phyloP scores from a whole-genome alignment of 495 filamentous ascomycete genomes.

The Apiosordaria backusii region DNA sequence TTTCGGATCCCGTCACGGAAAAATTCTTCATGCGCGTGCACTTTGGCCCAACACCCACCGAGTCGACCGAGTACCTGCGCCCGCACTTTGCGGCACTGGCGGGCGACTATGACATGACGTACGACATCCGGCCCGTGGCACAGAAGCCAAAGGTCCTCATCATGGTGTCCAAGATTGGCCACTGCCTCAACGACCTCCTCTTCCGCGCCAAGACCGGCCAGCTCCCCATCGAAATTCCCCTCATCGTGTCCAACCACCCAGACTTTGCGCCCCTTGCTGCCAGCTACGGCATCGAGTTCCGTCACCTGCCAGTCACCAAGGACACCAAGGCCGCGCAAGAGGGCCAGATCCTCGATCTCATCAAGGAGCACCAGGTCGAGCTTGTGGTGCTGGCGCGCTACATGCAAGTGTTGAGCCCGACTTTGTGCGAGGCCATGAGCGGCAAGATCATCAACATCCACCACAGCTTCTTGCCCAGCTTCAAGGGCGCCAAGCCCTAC shows the following conservation, averaged over 20 bases:
- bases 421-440: conserved; percentile 66
- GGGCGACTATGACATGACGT: conserved; percentile 55
- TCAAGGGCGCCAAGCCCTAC: conserved; percentile 79
- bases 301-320: conserved; percentile 66
- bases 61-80: conserved; percentile 42
- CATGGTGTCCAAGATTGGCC: conserved; percentile 79
- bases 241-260: conserved; percentile 71
- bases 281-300: conserved; percentile 68
- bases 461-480: conserved; percentile 72
- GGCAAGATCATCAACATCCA: conserved; percentile 81
- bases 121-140: conserved; percentile 57
- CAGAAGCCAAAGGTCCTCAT: conserved; percentile 68
- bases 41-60: conserved; percentile 51
- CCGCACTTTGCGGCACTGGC: conserved; percentile 55
- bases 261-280: conserved; percentile 64
- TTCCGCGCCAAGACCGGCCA: conserved; percentile 63
- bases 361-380: conserved; percentile 60
- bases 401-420: conserved; percentile 75
- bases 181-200: conserved; percentile 76
- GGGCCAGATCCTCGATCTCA: conserved; percentile 59
- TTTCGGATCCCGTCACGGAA: conserved; percentile 60
- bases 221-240: conserved; percentile 63
- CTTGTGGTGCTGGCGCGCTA: conserved; percentile 74
- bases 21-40: conserved; percentile 78
- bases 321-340: conserved; percentile 70